phyloP scores from a whole-genome alignment of 2,329 filamentous ascomycete species.

The Dactylellina cionopaga region DNA sequence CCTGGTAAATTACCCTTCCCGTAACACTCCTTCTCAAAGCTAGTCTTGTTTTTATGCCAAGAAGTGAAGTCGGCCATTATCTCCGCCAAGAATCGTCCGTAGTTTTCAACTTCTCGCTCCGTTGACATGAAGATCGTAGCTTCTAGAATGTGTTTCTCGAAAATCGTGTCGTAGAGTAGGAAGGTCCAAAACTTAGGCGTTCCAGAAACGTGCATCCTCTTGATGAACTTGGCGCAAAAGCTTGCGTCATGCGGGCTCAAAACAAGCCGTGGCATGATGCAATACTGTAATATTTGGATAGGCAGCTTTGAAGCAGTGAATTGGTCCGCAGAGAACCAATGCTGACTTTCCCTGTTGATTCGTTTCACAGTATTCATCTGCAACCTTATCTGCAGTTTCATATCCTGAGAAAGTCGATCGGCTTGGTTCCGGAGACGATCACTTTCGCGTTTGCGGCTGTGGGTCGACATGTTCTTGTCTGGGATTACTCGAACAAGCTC shows the following conservation, averaged over 20 bases:
- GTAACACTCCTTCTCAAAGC: conserved; percentile 85
- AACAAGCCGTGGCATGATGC: conserved; percentile 86
- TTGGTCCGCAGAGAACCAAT: conserved; percentile 76
- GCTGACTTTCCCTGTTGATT: conserved; percentile 77
- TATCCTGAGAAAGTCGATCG: conserved; percentile 76
- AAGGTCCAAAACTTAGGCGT: conserved; percentile 87
- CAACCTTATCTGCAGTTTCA: conserved; percentile 74
- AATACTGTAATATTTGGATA: conserved; percentile 84
- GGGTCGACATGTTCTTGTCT: conserved; percentile 68
- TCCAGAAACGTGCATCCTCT: conserved; percentile 84
- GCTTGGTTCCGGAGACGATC: conserved; percentile 75
- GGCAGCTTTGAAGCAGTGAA: conserved; percentile 75
- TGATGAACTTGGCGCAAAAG: conserved; percentile 86
- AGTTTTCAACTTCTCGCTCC: conserved; percentile 86
- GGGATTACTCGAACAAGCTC: conserved; percentile 76
- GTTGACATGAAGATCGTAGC: conserved; percentile 89
- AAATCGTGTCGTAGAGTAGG: conserved; percentile 82
- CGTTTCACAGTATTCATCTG: conserved; percentile 75
- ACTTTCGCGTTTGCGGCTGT: conserved; percentile 68
- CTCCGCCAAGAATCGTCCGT: conserved; percentile 90
- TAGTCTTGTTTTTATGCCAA: conserved; percentile 82
- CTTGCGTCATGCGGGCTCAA: conserved; percentile 88
- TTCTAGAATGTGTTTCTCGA: conserved; percentile 81
- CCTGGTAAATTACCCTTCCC: conserved; percentile 76
- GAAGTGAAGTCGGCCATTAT: conserved; percentile 79